phyloP scores from a whole-genome alignment of 2,329 filamentous ascomycete genomes.

The Didymella arachidicola region DNA sequence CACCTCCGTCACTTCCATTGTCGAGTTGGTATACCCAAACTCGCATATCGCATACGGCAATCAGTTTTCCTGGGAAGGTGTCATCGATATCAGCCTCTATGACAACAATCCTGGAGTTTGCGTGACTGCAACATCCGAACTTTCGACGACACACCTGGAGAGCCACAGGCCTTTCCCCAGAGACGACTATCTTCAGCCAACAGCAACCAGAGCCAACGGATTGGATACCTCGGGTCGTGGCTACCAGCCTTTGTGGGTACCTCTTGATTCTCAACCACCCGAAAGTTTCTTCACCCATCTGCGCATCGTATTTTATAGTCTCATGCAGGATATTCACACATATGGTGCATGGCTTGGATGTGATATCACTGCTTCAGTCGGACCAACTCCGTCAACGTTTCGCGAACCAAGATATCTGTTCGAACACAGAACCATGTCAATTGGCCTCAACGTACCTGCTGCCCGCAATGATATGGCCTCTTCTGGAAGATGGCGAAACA shows the following conservation, averaged over 20 bases:
- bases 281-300: background rate
- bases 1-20: background rate
- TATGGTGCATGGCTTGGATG: background rate
- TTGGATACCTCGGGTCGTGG: background rate
- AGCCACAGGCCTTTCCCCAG: background rate
- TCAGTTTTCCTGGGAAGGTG: constrained; percentile 4
- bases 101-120: background rate
- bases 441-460: background rate
- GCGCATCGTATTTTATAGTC: background rate
- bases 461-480: background rate
- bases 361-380: background rate
- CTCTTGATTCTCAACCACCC: background rate
- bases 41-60: background rate
- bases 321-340: background rate
- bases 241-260: background rate
- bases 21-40: constrained; percentile 1
- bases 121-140: background rate
- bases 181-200: background rate
- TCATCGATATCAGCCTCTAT: background rate
- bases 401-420: background rate
- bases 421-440: background rate
- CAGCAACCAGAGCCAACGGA: background rate
- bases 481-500: background rate
- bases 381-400: background rate
- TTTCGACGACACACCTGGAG: background rate